Evolutionary conservation across 345 rosid genomes (phyloP).

Genomic region (Erysimum cheiranthoides): DNA sequence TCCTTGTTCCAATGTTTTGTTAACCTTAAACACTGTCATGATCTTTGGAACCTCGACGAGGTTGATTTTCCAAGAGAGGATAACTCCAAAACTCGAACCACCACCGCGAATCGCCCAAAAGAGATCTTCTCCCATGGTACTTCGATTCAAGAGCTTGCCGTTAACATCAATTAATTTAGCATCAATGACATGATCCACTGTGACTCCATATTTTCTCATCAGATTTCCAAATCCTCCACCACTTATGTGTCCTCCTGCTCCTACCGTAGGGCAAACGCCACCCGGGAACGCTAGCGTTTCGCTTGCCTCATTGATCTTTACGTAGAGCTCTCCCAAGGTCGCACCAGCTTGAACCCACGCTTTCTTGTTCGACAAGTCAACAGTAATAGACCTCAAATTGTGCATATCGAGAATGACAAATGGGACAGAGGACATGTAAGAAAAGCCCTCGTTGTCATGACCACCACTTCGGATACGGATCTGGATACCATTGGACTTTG

Average conservation of each 20-base stretch:
- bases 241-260: conserved; percentile 62
- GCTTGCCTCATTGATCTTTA: conserved; percentile 46
- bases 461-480: conserved; percentile 63
- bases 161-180: conserved; percentile 56
- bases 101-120: conserved; percentile 65
- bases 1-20: conserved; percentile 42
- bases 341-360: conserved; percentile 61
- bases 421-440: conserved; percentile 50
- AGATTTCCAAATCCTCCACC: conserved; percentile 61
- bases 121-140: conserved; percentile 59
- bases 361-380: conserved; percentile 37
- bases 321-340: conserved; percentile 55
- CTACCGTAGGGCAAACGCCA: conserved; percentile 59
- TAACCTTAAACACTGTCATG: conserved; percentile 52
- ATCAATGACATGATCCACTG: conserved; percentile 56
- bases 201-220: conserved; percentile 53
- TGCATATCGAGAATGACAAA: conserved; percentile 61
- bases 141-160: conserved; percentile 48
- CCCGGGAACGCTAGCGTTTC: conserved; percentile 52
- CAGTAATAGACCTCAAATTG: conserved; percentile 45
- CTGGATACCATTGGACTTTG: conserved; percentile 48
- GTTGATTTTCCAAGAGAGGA: conserved; percentile 52
- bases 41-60: conserved; percentile 55
- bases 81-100: conserved; percentile 55
- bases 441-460: conserved; percentile 59